Base-by-base conservation (phyloP, 75 land plant genomes). In the Pseudotsuga menziesii region DNA sequence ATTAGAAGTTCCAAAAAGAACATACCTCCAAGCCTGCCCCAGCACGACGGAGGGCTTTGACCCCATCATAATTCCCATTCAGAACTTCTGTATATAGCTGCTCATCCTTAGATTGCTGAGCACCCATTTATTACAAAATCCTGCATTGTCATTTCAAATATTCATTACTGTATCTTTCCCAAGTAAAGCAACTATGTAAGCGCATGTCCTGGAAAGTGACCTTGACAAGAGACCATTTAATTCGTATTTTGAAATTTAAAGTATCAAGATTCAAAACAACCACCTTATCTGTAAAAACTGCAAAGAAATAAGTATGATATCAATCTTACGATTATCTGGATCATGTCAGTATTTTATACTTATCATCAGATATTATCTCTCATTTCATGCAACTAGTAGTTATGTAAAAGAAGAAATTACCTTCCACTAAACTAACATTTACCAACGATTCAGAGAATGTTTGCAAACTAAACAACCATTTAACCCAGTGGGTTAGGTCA, bases 21-120 rank as follows among this genome's bases (percentile, higher is more conserved):
- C 72, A 41, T 69, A 96, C 98, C 97, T 96, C 98, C 26, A 96
- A 81, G 29, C 85, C 77, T 22, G 97, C 97, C 64, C 98, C 97
- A 29, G 89, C 87, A 16, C 87, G 82, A 26, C 82, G 80, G 56
- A 96, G 92, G 20, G 84, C 59, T 82, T 88, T 91, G 48, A 96
- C 95, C n/a, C 83, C 88, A 57, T 88, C 83, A 20, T 79, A 64
- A 85, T 93, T 93, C 27, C 92, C 92, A 67, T 84, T 79, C 72
- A 73, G 78, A 11, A 96, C 98, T 75, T 93, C 91, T 41, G 88
- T 91, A 76, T 87, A 88, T 69, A 96, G 82, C 81, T 88, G 77
- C 81, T 91, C 96, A 11, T 93, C 97, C 80, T 88, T 96, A 61
- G 97, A 91, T 77, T 77, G 88, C n/a, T 81, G 84, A 35, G 80